Evolutionary conservation across 2,329 filamentous ascomycete genomes (phyloP), one percentile per base, ranked within the genome.

Genomic region (Hypoxylon sp.): DNA sequence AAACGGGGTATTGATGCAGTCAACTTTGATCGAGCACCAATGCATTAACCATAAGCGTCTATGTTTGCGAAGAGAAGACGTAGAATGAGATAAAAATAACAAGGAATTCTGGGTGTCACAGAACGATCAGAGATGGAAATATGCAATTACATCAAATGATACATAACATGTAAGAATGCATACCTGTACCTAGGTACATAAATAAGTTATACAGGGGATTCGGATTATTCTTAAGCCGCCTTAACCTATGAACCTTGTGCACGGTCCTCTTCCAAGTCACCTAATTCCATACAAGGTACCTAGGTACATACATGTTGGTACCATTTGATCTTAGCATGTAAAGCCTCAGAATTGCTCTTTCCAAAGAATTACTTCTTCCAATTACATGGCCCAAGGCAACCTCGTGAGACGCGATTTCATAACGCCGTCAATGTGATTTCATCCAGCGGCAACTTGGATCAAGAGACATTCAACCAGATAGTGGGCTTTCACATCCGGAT

Each of bases 151-250:
- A 32, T n/a, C n/a, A n/a, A n/a, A n/a, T n/a, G n/a, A n/a, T n/a
- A n/a, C n/a, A n/a, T n/a, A n/a, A n/a, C n/a, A n/a, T n/a, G n/a
- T 50, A 24, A 33, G 32, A n/a, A 40, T 32, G 32, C 38, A 48
- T 33, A n/a, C 32, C 36, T 26, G 30, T 55, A 50, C 30, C 5
- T 18, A 36, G 28, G 3, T 44, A 51, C 59, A 16, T 49, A 20
- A 8, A n/a, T 26, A 26, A 40, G 9, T 22, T 58, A n/a, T 30
- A 18, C 22, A 24, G 36, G 46, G 40, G 50, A 56, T 49, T 67
- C 68, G 65, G 68, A 65, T 63, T 49, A 70, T 67, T 67, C 57
- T 65, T 65, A 53, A 48, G 59, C 65, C 68, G 65, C 57, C 40
- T 54, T 33, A 45, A 12, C 46, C 55, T 44, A n/a, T 36, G 24